A percentile compares a stretch with the other conserved stretches of the same genome.
Conservation (phyloP, 495 filamentous ascomycete genomes). For the Penicillium verhagenii region DNA sequence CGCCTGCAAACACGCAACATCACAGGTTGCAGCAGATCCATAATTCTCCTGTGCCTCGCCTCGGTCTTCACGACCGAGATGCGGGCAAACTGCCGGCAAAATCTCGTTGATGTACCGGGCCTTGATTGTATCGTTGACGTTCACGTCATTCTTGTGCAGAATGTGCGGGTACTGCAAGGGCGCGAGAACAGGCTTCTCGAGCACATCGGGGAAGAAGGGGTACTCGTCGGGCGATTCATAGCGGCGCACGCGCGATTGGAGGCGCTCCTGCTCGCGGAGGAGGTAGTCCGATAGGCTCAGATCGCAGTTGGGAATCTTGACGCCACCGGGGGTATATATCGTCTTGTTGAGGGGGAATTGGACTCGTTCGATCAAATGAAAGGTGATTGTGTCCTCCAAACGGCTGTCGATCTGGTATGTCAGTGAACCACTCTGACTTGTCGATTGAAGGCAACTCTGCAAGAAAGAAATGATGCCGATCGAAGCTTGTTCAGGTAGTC, state of each 20-base stretch:
- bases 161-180: constrained; percentile 89
- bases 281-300: constrained; percentile 93
- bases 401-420: constrained; percentile 56
- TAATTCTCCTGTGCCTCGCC: constrained; percentile 93
- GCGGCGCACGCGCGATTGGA: constrained; percentile 93
- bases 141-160: constrained; percentile 88
- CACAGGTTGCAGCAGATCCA: constrained; percentile 85
- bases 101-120: constrained; percentile 77
- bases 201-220: constrained; percentile 86
- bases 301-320: constrained; percentile 67
- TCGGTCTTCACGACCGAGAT: constrained; percentile 69
- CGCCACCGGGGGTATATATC: constrained; percentile 80
- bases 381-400: constrained; percentile 97
- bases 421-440: constrained; percentile 5
- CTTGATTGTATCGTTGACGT: constrained; percentile 88
- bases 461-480: too few species aligned
- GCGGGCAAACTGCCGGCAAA: constrained; percentile 75
- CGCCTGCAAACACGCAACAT: constrained; percentile 88
- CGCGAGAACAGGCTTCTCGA: constrained; percentile 78
- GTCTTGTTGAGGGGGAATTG: constrained; percentile 93
- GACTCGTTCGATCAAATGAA: constrained; percentile 95
- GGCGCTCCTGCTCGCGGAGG: constrained; percentile 79
- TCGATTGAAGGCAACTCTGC: too few species aligned
- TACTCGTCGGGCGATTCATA: constrained; percentile 97
- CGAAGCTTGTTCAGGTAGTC: neutral